Evolutionary conservation across 805 yeast genomes (phyloP).

Genomic region (Scheffersomyces ergatensis): DNA sequence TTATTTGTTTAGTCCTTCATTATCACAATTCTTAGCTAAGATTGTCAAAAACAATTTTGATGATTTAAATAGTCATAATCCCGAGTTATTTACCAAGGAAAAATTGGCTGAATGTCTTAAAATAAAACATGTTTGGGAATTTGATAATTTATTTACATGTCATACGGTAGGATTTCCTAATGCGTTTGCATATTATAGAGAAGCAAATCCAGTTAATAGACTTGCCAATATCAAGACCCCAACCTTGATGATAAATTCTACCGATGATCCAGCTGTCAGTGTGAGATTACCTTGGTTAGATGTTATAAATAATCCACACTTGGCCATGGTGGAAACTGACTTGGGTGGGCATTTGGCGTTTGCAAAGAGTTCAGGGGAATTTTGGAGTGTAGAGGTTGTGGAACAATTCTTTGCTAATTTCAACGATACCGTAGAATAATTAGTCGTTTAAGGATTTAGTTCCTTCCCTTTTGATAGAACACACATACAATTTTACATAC

Average conservation of each 20-base stretch:
- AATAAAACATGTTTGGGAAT: slow-evolving; percentile 44
- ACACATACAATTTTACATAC: too few relatives aligned
- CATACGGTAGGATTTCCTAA: slow-evolving; percentile 63
- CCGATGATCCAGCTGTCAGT: slow-evolving; percentile 76
- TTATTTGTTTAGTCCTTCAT: slow-evolving; percentile 32
- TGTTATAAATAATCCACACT: slow-evolving; percentile 55
- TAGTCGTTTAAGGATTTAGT: too few relatives aligned
- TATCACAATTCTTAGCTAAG: slow-evolving; percentile 28
- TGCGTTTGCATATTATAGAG: slow-evolving; percentile 63
- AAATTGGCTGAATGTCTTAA: slow-evolving; percentile 10
- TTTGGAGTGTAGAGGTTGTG: slow-evolving; percentile 56
- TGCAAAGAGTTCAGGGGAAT: slow-evolving; percentile 56
- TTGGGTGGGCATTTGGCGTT: slow-evolving; percentile 86
- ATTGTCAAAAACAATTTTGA: slow-evolving; percentile 33
- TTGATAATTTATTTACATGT: slow-evolving; percentile 66
- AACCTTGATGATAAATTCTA: slow-evolving; percentile 56
- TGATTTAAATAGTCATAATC: slow-evolving; percentile 23
- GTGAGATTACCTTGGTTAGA: slow-evolving; percentile 52
- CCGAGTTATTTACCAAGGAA: slow-evolving; percentile 25
- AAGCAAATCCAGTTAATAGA: slow-evolving; percentile 56
- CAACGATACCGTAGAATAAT: too few relatives aligned
- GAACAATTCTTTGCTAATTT: slow-evolving; percentile 31
- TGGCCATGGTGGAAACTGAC: slow-evolving; percentile 55
- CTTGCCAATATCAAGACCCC: slow-evolving; percentile 59
- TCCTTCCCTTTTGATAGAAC: too few relatives aligned